phyloP scores from a whole-genome alignment of 176 grass and related monocot genomes.

The Oryza nivara region DNA sequence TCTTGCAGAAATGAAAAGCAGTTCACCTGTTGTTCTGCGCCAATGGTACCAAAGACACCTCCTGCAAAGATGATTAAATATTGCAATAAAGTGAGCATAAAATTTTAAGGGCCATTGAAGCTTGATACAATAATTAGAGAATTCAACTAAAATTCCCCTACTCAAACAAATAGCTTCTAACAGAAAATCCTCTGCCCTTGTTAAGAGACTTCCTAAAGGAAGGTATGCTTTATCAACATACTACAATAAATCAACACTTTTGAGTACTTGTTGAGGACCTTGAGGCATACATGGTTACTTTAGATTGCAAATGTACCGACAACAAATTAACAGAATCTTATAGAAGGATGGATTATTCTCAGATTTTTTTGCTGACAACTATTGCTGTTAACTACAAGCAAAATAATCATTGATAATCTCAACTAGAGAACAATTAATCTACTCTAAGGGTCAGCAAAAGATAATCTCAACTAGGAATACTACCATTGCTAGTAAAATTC shows the following conservation, averaged over 20 bases:
- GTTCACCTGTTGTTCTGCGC: constrained; percentile 63
- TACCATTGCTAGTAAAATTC: constrained; percentile 12
- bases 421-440: background rate
- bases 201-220: background rate
- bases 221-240: background rate
- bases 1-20: constrained; percentile 27
- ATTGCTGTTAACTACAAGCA: constrained; percentile 20
- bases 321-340: constrained; percentile 12
- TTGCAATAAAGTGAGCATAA: constrained; percentile 19
- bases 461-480: constrained; percentile 22
- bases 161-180: constrained; percentile 25
- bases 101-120: background rate
- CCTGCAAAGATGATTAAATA: constrained; percentile 56
- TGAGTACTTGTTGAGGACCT: background rate
- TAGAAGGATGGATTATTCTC: background rate
- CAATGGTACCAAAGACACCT: constrained; percentile 54
- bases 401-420: constrained; percentile 2
- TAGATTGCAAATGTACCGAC: background rate
- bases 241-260: background rate
- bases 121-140: constrained; percentile 9
- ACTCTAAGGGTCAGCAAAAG: background rate
- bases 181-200: background rate
- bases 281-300: background rate
- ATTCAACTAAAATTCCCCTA: background rate
- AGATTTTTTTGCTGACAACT: constrained; percentile 19